Conservation (phyloP, 345 rosid genomes). For the Cardiospermum halicacabum region DNA sequence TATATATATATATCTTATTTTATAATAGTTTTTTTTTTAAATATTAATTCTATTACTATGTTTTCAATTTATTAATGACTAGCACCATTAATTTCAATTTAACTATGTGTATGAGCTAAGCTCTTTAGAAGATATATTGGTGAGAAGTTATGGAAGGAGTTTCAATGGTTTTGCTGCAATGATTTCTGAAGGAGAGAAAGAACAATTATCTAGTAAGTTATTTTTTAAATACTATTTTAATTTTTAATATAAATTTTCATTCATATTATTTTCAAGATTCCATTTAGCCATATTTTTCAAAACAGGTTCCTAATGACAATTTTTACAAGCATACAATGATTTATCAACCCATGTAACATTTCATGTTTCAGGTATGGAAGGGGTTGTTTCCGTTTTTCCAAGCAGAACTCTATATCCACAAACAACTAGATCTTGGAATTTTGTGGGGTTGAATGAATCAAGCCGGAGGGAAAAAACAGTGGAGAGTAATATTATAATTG, state of each 20-base stretch:
- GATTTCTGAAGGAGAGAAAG: conserved; percentile 31
- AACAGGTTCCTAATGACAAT: too few species aligned
- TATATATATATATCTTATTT: too few species aligned
- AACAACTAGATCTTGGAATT: conserved; percentile 48
- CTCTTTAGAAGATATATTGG: conserved; percentile 9
- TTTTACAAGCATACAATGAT: too few species aligned
- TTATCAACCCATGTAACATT: too few species aligned
- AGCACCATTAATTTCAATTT: neutral
- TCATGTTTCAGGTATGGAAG: conserved; percentile 23
- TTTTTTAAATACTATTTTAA: too few species aligned
- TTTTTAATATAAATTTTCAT: too few species aligned
- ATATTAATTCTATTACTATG: too few species aligned
- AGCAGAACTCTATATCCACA: conserved; percentile 21
- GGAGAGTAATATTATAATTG: conserved; percentile 31
- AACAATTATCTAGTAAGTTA: conserved; percentile 28
- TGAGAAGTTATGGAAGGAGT: conserved; percentile 38
- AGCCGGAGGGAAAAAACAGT: neutral
- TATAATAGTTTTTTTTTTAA: too few species aligned
- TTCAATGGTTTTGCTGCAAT: conserved; percentile 48
- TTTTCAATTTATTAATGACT: too few species aligned
- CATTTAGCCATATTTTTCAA: too few species aligned
- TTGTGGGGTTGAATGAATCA: conserved; percentile 37
- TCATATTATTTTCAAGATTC: too few species aligned
- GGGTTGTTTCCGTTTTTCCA: conserved; percentile 36
- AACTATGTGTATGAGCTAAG: neutral